phyloP scores from a whole-genome alignment of 345 rosid genomes.

The Syzygium oleosum region DNA sequence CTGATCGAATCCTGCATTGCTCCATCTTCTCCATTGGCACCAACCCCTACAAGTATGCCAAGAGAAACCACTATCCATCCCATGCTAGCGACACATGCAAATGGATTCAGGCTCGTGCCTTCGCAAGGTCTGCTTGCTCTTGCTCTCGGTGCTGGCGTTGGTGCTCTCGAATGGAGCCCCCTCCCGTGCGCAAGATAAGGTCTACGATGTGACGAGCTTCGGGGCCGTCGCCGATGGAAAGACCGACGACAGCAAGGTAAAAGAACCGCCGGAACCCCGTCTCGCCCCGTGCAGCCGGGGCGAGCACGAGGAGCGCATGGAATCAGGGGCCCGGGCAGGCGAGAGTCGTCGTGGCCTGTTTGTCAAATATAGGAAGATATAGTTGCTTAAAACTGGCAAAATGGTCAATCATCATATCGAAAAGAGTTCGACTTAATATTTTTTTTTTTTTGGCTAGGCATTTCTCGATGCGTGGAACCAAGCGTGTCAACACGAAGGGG shows the following conservation, averaged over 20 bases:
- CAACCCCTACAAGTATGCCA: not conserved
- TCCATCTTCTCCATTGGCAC: not conserved
- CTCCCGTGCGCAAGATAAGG: not conserved
- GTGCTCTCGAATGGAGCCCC: not conserved
- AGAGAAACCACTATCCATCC: not conserved
- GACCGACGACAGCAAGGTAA: constrained; percentile 6
- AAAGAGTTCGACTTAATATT: not conserved
- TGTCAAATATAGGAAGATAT: too few species aligned
- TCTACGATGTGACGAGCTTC: constrained; percentile 6
- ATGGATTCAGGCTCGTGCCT: not conserved
- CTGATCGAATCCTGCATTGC: not conserved
- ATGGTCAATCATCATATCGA: too few species aligned
- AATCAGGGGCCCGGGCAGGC: too few species aligned
- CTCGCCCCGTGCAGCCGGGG: not conserved
- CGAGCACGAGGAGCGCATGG: not conserved
- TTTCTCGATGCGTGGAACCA: constrained; percentile 13
- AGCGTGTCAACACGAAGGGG: constrained; percentile 8
- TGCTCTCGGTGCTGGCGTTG: not conserved
- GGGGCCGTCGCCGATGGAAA: constrained; percentile 17
- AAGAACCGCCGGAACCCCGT: rapidly evolving
- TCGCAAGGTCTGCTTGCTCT: not conserved
- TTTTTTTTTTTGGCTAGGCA: not conserved
- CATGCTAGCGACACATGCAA: not conserved
- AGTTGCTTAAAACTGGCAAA: too few species aligned
- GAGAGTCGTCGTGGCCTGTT: too few species aligned